Evolutionary conservation across 148 eudicot species (phyloP).

Genomic region (Vaccinium vitisidaea): DNA sequence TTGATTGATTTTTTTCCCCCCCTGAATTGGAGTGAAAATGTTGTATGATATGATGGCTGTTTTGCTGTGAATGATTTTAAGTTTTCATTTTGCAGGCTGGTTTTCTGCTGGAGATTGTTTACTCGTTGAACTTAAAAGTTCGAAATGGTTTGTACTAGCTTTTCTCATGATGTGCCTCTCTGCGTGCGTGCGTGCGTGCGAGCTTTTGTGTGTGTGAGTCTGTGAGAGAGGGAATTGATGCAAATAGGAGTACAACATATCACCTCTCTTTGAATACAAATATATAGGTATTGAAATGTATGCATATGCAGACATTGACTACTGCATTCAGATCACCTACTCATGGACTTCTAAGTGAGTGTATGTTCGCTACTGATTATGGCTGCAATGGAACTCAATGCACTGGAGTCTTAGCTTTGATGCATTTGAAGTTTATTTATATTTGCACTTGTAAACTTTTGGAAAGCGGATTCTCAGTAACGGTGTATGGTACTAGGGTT

Average conservation of each 20-base stretch:
- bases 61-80: background rate
- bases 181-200: background rate
- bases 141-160: conserved; percentile 14
- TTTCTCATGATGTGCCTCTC: background rate
- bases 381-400: background rate
- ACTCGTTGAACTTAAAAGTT: background rate
- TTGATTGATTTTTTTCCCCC: background rate
- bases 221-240: background rate
- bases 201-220: background rate
- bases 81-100: conserved; percentile 11
- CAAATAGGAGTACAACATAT: too few species aligned
- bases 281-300: background rate
- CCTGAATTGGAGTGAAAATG: background rate
- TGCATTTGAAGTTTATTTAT: background rate
- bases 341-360: background rate
- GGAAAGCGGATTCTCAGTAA: background rate
- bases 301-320: background rate
- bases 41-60: background rate
- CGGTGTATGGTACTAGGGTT: background rate
- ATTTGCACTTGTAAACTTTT: background rate
- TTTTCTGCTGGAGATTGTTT: background rate
- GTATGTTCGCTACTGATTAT: background rate
- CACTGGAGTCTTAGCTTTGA: background rate
- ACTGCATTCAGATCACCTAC: background rate
- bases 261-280: background rate